phyloP scores from a whole-genome alignment of 495 filamentous ascomycete species.

The Penicillium subrubescens region DNA sequence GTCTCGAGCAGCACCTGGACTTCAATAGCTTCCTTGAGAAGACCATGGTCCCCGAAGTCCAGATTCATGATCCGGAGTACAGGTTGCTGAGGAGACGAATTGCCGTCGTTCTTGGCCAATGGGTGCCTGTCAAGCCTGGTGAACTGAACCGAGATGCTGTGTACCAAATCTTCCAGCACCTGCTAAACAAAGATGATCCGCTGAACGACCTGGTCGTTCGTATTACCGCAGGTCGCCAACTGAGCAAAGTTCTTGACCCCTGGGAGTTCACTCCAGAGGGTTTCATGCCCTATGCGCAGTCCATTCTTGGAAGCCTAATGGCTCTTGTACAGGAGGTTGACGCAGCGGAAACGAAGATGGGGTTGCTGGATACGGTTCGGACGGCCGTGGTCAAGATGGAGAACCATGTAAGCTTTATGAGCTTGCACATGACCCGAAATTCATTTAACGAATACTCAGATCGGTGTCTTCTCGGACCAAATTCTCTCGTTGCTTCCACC shows the following conservation, averaged over 20 bases:
- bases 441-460: constrained; percentile 38
- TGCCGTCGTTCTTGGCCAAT: constrained; percentile 84
- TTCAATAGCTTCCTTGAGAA: constrained; percentile 77
- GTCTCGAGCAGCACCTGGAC: constrained; percentile 70
- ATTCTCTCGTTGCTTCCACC: constrained; percentile 79
- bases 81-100: constrained; percentile 87
- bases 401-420: constrained; percentile 53
- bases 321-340: constrained; percentile 78
- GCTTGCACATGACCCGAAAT: not conserved
- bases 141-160: constrained; percentile 67
- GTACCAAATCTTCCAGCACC: constrained; percentile 85
- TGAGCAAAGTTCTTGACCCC: constrained; percentile 76
- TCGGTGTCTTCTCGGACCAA: constrained; percentile 72
- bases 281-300: constrained; percentile 74
- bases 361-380: constrained; percentile 79
- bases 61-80: constrained; percentile 72
- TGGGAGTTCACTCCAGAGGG: constrained; percentile 72
- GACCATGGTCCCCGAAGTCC: constrained; percentile 77
- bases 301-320: constrained; percentile 70
- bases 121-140: constrained; percentile 75
- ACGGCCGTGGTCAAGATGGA: constrained; percentile 81
- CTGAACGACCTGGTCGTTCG: constrained; percentile 91
- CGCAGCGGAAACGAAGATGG: constrained; percentile 82
- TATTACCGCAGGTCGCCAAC: constrained; percentile 83
- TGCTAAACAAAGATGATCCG: constrained; percentile 75